These are phyloP conservation scores for Hanseniaspora guilliermondii DNA, from an alignment of 805 yeast species.

Conservation along the genomic window DNA sequence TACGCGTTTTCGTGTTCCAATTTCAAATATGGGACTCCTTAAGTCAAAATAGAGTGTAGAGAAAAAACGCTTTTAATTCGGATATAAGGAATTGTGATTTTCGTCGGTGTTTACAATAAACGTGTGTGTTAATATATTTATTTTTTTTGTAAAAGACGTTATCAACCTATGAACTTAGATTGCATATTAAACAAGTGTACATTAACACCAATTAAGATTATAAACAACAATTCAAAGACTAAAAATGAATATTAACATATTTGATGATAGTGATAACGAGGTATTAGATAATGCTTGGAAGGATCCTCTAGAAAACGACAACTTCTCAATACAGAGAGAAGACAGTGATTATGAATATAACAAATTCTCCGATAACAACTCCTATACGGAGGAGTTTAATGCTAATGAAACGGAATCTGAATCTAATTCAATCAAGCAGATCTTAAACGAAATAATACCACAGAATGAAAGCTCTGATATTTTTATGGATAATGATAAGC, in stretches of 20 bases:
- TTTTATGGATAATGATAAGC: background rate
- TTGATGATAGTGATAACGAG: background rate
- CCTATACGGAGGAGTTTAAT: background rate
- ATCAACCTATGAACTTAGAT: no score
- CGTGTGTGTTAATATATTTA: no score
- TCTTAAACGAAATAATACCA: background rate
- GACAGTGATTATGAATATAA: conserved; percentile 2
- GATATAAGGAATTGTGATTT: no score
- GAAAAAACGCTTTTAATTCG: no score
- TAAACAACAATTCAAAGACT: background rate
- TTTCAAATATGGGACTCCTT: no score
- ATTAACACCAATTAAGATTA: background rate
- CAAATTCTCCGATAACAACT: background rate
- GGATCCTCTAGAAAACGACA: background rate
- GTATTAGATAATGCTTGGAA: background rate
- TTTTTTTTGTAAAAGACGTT: no score
- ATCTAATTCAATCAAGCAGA: background rate
- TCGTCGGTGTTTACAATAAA: no score
- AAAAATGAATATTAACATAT: conserved; percentile 6
- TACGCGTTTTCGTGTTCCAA: no score
- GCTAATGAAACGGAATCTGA: background rate
- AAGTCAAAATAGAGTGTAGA: no score
- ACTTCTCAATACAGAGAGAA: background rate
- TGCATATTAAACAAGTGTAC: background rate
- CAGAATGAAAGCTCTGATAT: background rate